Base-by-base conservation (phyloP, 495 filamentous ascomycete genomes). In the Penicillium paxilli region DNA sequence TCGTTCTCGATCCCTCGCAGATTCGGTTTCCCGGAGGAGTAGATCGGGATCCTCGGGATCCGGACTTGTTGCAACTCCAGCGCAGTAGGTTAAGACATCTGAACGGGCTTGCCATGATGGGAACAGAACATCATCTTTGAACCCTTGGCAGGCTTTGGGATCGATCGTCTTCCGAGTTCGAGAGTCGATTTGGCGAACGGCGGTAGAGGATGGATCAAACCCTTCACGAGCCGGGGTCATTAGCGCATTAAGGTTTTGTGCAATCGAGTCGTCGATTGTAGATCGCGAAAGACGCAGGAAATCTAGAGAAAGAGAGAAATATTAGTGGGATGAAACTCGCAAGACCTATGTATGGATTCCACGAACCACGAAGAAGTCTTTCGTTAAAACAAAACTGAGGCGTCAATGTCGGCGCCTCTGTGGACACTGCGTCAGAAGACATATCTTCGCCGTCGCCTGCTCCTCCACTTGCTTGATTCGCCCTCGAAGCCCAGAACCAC, bases 311-410 rank as follows among this genome's bases (percentile, higher is more conserved):
- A 26, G 59, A n/a, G 14, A 35, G 17, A 22, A 35, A 58, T 57
- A 26, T 59, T 17, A 55, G 51, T 45, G 23, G 22, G 33, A 38
- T 35, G 21, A 11, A 25, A 25, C 12, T 33, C 10, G 22, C 42
- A 44, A 17, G 35, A 25, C 12, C 22, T 8, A n/a, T n/a, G 20
- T 25, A 14, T 3, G n/a, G 22, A n/a, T n/a, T 26, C 24, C 28
- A 62, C 63, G 30, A 72, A 92, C 94, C 93, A 91, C 86, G 80
- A 26, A 98, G 77, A 11, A 89, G 81, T 23, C 83, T 81, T 44
- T 92, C 90, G 44, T 92, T 87, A 76, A 98, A 98, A 68, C 94
- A 98, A 63, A 98, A 94, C 67, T 92, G 89, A 16, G 93, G 92
- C 23, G 83, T 93, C 44, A 98, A 76, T 37, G 65, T 62, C 4